Percentiles rank a stretch among this genome's conserved stretches.
These are phyloP conservation scores for Escovopsis sp. DNA, from an alignment of 2,329 filamentous ascomycete genomes.

Conservation along the genomic window DNA sequence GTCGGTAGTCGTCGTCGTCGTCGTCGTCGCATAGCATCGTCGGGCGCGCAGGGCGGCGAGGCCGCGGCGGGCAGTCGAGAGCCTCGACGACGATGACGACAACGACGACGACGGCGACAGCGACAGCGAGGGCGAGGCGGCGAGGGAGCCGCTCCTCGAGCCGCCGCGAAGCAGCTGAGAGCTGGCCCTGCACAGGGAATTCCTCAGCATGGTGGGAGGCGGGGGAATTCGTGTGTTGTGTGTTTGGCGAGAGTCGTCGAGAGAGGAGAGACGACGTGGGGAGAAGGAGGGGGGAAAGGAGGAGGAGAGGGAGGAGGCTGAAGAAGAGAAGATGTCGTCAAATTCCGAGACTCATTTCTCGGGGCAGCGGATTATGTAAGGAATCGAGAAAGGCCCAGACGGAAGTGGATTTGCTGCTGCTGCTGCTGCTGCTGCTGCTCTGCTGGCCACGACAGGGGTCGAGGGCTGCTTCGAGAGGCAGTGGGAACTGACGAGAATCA, in stretches of 20 bases:
- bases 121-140: slow-evolving; percentile 23
- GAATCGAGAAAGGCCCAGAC: too few species aligned
- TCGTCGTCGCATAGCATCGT: slow-evolving; percentile 34
- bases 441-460: too few species aligned
- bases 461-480: too few species aligned
- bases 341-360: too few species aligned
- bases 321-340: slow-evolving; percentile 1
- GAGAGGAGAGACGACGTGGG: slow-evolving; percentile 2
- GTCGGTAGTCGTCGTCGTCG: slow-evolving; percentile 14
- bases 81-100: slow-evolving; percentile 26
- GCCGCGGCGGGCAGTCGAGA: slow-evolving; percentile 29
- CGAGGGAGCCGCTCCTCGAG: slow-evolving; percentile 29
- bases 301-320: neutral
- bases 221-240: too few species aligned
- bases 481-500: too few species aligned
- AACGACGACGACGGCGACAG: slow-evolving; percentile 28
- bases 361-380: too few species aligned
- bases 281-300: too few species aligned
- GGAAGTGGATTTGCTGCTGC: too few species aligned
- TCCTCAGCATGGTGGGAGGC: slow-evolving; percentile 54
- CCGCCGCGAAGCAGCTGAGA: slow-evolving; percentile 42
- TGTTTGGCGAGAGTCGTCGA: slow-evolving; percentile 1
- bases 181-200: slow-evolving; percentile 49
- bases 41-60: slow-evolving; percentile 33
- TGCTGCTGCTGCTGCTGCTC: too few species aligned